Conservation (phyloP, 2,329 filamentous ascomycete genomes). For the Trichoderma afroharzianum region DNA sequence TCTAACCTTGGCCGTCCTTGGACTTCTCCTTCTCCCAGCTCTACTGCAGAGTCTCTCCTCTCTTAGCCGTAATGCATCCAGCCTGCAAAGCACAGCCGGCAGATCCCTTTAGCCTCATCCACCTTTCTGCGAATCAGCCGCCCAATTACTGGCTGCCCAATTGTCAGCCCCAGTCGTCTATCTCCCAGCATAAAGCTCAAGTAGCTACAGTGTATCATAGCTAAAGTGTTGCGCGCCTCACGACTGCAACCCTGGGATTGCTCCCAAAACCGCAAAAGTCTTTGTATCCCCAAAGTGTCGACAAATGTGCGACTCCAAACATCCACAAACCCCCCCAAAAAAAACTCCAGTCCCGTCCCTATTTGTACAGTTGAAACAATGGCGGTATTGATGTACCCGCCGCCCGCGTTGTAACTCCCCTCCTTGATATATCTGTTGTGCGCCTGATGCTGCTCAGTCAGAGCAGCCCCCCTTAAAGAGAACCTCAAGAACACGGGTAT, state of each 20-base stretch:
- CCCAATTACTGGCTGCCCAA: constrained; percentile 4
- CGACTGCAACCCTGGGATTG: neutral
- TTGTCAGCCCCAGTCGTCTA: neutral
- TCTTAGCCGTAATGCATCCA: neutral
- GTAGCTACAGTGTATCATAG: neutral
- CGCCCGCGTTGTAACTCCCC: neutral
- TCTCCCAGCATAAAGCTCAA: neutral
- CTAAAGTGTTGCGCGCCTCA: neutral
- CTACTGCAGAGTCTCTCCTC: neutral
- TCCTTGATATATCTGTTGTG: neutral
- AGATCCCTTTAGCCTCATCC: constrained; percentile 14
- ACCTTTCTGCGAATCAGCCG: neutral
- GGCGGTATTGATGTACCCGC: neutral
- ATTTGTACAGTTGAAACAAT: neutral
- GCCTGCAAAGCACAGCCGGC: neutral
- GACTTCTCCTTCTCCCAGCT: neutral
- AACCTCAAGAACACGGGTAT: neutral
- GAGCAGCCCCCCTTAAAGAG: neutral
- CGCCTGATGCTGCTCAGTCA: neutral
- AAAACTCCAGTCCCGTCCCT: neutral
- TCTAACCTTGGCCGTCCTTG: neutral
- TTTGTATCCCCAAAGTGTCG: neutral
- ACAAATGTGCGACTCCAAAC: neutral
- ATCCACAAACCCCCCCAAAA: neutral
- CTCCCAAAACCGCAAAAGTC: neutral